Percentiles rank a stretch among this genome's conserved stretches.
Evolutionary conservation across 768 basidiomycete species (phyloP).

Genomic region (Trametes punicea): DNA sequence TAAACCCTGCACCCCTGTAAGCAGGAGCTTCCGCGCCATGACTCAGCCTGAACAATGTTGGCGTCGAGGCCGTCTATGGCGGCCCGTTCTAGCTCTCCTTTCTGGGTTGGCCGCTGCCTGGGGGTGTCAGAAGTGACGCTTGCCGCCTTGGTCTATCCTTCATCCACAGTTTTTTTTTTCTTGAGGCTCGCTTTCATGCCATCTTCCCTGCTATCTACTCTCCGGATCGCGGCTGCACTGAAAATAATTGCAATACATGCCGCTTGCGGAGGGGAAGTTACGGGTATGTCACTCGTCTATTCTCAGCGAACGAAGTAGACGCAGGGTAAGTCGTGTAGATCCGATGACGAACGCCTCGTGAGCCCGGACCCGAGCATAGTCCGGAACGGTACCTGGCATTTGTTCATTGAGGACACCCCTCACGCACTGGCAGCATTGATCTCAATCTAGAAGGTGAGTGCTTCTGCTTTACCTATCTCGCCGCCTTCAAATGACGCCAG

Average conservation of each 20-base stretch:
- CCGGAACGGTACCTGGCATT: conserved; percentile 9
- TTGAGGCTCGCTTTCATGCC: no score
- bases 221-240: background rate
- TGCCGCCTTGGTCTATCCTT: no score
- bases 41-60: no score
- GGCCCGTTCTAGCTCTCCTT: no score
- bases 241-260: conserved; percentile 5
- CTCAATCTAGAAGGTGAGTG: conserved; percentile 5
- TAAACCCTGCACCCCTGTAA: no score
- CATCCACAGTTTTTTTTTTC: no score
- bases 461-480: background rate
- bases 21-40: no score
- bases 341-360: background rate
- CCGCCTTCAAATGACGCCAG: background rate
- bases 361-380: conserved; percentile 6
- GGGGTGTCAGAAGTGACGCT: no score
- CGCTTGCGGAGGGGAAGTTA: conserved; percentile 1
- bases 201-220: no score
- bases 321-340: background rate
- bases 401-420: conserved; percentile 1
- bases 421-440: conserved; percentile 8
- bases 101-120: no score
- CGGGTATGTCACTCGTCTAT: conserved; percentile 2
- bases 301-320: background rate
- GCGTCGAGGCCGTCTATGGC: no score